Evolutionary conservation across 352 stramenopile species (phyloP).

Genomic region (Phytophthora nicotianae): DNA sequence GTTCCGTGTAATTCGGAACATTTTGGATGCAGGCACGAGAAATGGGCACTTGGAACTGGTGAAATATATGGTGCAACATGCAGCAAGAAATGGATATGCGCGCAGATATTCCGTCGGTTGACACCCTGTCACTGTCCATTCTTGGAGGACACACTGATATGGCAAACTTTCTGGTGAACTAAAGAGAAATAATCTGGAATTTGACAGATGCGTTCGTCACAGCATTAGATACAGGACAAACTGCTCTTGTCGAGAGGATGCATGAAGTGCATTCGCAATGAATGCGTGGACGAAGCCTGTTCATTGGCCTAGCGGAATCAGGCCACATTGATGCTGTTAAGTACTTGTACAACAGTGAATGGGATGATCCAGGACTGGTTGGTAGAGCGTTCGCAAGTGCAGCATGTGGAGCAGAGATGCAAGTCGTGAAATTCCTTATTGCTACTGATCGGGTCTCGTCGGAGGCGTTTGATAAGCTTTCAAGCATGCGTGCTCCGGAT

Average conservation of each 20-base stretch:
- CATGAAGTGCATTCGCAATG: neutral
- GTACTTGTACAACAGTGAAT: constrained; percentile 2
- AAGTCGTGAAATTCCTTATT: constrained; percentile 1
- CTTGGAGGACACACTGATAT: neutral
- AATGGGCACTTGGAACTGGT: constrained; percentile 6
- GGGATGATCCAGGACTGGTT: neutral
- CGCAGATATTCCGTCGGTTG: neutral
- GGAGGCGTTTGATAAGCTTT: neutral
- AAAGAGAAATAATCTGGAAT: neutral
- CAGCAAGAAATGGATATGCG: neutral
- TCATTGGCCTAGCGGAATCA: neutral
- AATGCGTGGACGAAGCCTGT: neutral
- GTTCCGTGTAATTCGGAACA: neutral
- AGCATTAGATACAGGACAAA: constrained; percentile 2
- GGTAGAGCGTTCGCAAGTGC: neutral
- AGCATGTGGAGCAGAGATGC: neutral
- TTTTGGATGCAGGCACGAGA: neutral
- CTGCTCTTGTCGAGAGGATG: constrained; percentile 1
- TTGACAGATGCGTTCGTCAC: neutral
- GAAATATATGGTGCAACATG: constrained; percentile 4
- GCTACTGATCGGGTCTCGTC: neutral
- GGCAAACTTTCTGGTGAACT: neutral
- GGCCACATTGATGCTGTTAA: neutral
- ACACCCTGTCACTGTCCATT: neutral
- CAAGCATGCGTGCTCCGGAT: neutral